phyloP scores from a whole-genome alignment of 2,329 filamentous ascomycete genomes.

The Shiraia bambusicola region DNA sequence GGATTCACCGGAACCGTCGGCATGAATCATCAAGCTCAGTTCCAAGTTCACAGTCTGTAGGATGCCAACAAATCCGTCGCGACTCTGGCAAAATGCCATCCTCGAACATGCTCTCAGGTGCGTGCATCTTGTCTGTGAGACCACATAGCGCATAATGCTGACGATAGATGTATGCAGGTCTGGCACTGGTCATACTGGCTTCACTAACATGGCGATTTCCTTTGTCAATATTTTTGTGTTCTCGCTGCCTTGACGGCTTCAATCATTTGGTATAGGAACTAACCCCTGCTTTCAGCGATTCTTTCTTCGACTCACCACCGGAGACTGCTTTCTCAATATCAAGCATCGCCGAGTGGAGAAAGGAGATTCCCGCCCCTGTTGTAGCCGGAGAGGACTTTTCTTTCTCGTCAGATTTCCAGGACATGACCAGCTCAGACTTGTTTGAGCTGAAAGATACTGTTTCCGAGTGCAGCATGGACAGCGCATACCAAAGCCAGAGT shows the following conservation, averaged over 20 bases:
- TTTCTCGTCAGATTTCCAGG: conserved; percentile 37
- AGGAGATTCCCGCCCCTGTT: conserved; percentile 41
- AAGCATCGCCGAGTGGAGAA: conserved; percentile 47
- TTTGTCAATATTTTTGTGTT: conserved; percentile 23
- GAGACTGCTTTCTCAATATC: conserved; percentile 39
- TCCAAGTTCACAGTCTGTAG: conserved; percentile 4
- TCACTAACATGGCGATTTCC: conserved; percentile 44
- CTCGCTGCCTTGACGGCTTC: conserved; percentile 17
- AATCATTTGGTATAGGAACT: conserved; percentile 35
- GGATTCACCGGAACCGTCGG: not conserved
- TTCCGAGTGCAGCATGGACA: conserved; percentile 48
- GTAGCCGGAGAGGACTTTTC: conserved; percentile 39
- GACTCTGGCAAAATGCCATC: not conserved
- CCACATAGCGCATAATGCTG: conserved; percentile 10
- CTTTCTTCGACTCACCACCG: conserved; percentile 41
- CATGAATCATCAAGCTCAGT: not conserved
- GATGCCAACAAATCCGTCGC: not conserved
- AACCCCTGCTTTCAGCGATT: conserved; percentile 43
- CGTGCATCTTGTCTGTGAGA: conserved; percentile 6
- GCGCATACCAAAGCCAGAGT: conserved; percentile 45
- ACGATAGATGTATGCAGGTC: conserved; percentile 11
- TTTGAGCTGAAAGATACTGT: conserved; percentile 41
- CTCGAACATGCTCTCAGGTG: conserved; percentile 16
- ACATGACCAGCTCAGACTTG: conserved; percentile 38
- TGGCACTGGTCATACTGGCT: conserved; percentile 6